Base-by-base conservation (phyloP, 139 green algal species). In the Closterium sp. region DNA sequence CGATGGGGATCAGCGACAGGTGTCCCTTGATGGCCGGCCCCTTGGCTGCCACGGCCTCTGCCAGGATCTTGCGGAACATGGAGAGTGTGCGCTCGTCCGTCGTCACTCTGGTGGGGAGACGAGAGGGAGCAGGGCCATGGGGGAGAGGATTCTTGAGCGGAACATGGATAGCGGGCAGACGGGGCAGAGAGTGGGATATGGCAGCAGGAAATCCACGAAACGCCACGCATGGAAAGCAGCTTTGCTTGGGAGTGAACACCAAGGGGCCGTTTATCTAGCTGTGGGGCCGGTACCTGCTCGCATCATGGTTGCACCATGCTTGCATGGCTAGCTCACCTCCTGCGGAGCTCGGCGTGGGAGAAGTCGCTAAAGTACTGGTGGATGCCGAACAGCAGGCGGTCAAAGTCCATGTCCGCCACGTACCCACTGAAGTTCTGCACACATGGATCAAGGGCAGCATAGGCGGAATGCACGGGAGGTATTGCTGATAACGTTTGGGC, bases 61-160 rank as follows among this genome's bases (percentile, higher is more conserved):
- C 96, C 91, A 99, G 95, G 34, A 99, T 95, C 24, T 98, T 99
- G 95, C 99, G 99, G 42, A 99, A 96, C 97, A 99, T 99, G 90
- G 97, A 95, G 92, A 99, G 95, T 11, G 97, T 97, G 96, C 99
- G 98, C 96, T 99, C 98, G 86, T 99, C 97, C 11, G 91, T 70
- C 29, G 73, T 45, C 32, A 45, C 90, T 87, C 90, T 92, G 90
- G 86, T 89, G 86, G 31, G 17, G 86, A 22, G 31, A 6, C 5
- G 17, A 24, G 17, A 32, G 31, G 86, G 86, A 24, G 31, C 17
- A 4, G 31, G 31, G 31, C 1, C n/a, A 70, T 2, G 50, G 50
- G 50, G 50, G 50, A 73, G 9, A 73, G 50, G 50, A 45, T 45
- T 45, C 4, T 10, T 45, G 38, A 45, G 38, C 38, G 38, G 38